Percentiles rank a stretch among this genome's conserved stretches.
Conservation (phyloP, 441 rosid genomes). For the Syzygium malaccense region DNA sequence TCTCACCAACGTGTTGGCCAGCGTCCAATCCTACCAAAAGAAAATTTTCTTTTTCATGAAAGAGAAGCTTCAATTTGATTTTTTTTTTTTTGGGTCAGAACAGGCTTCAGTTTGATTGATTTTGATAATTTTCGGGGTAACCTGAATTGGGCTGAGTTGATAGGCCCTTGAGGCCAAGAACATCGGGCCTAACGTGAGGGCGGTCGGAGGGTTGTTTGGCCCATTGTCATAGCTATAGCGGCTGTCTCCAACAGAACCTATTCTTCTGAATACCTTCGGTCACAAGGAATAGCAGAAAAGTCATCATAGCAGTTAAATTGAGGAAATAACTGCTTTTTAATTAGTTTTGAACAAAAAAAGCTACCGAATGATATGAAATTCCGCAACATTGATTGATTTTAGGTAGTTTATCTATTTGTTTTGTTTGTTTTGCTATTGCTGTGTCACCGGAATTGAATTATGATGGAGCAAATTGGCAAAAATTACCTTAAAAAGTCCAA, state of each 20-base stretch:
- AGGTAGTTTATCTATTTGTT: not conserved
- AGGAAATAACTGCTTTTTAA: not conserved
- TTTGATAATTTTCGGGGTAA: not conserved
- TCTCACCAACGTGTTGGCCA: conserved; percentile 38
- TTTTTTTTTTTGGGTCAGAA: no score
- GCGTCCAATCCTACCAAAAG: conserved; percentile 25
- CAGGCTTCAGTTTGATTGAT: not conserved
- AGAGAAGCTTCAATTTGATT: not conserved
- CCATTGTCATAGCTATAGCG: conserved; percentile 23
- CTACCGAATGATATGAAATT: not conserved
- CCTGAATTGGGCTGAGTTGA: conserved; percentile 43
- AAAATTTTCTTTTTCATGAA: not conserved
- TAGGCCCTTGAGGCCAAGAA: conserved; percentile 18
- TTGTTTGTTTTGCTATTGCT: not conserved
- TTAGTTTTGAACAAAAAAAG: not conserved
- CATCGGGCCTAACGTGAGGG: conserved; percentile 24
- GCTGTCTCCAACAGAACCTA: conserved; percentile 23
- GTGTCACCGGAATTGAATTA: not conserved
- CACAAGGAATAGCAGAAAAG: not conserved
- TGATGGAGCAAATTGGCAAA: not conserved
- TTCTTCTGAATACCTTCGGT: not conserved
- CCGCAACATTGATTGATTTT: not conserved
- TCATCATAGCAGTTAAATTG: not conserved
- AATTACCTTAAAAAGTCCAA: no score
- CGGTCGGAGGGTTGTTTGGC: conserved; percentile 27